Evolutionary conservation across 495 filamentous ascomycete species (phyloP).

Genomic region (Ramalina intermedia): DNA sequence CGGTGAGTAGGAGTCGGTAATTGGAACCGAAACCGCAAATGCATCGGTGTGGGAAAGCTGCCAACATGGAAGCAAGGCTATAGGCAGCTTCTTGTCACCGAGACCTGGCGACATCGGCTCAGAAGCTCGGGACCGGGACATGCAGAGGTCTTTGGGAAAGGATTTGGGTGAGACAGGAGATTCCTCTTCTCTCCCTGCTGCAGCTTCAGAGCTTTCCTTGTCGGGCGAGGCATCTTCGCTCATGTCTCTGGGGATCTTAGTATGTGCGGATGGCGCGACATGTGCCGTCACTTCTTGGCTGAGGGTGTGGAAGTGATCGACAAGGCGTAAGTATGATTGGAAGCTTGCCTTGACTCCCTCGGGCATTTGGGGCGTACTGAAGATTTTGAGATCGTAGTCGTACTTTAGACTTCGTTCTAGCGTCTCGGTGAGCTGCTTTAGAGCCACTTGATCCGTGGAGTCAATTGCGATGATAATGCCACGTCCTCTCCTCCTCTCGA

Average conservation of each 20-base stretch:
- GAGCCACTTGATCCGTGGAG: slow-evolving; percentile 41
- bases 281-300: slow-evolving; percentile 7
- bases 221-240: neutral
- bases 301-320: slow-evolving; percentile 13
- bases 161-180: slow-evolving; percentile 17
- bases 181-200: neutral
- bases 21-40: slow-evolving; percentile 56
- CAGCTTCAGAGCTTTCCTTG: neutral
- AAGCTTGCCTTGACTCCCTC: neutral
- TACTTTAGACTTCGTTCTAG: slow-evolving; percentile 25
- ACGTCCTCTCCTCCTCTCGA: slow-evolving; percentile 28
- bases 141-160: slow-evolving; percentile 4
- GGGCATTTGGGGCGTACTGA: slow-evolving; percentile 21
- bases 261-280: slow-evolving; percentile 2
- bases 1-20: slow-evolving; percentile 62
- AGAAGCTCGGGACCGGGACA: neutral
- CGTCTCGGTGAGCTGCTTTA: slow-evolving; percentile 44
- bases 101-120: neutral
- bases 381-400: slow-evolving; percentile 4
- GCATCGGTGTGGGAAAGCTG: slow-evolving; percentile 62
- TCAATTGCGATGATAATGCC: slow-evolving; percentile 77
- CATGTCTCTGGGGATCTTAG: neutral
- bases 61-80: slow-evolving; percentile 65
- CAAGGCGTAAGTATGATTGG: slow-evolving; percentile 10
- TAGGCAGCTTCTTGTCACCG: slow-evolving; percentile 28